Evolutionary conservation across 257 asterid species (phyloP).

Genomic region (Forsythia suspensa): DNA sequence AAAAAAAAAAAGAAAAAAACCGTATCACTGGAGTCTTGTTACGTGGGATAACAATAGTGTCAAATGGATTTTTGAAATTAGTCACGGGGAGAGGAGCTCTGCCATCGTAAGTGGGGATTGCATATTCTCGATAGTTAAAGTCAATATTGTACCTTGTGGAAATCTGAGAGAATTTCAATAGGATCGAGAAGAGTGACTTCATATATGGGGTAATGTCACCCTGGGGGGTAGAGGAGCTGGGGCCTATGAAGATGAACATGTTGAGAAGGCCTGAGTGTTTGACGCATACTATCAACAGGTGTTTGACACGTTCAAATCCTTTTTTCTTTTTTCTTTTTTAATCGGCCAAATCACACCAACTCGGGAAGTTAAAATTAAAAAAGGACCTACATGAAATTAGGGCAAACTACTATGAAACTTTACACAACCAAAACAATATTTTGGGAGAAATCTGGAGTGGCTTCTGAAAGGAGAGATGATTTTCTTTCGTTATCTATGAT

Average conservation of each 20-base stretch:
- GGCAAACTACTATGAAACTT: neutral
- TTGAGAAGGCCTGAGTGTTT: neutral
- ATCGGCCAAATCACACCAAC: neutral
- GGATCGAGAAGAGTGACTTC: neutral
- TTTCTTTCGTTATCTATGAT: neutral
- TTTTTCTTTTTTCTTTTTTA: neutral
- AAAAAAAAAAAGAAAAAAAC: too few species aligned
- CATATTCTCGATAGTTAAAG: too few species aligned
- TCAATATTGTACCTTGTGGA: neutral
- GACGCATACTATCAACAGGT: too few species aligned
- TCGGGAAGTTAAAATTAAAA: neutral
- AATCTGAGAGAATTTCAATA: neutral
- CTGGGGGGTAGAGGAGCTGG: neutral
- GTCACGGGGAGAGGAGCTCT: too few species aligned
- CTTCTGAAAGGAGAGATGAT: neutral
- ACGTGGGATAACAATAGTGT: too few species aligned
- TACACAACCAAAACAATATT: neutral
- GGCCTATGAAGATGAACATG: neutral
- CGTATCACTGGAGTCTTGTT: too few species aligned
- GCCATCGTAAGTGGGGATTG: too few species aligned
- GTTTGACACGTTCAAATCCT: neutral
- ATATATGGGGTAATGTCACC: neutral
- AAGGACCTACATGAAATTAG: too few species aligned
- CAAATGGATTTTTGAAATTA: too few species aligned
- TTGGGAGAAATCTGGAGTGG: neutral